Conservation (phyloP, 768 basidiomycete species). For the Paxillus rubicundulus region DNA sequence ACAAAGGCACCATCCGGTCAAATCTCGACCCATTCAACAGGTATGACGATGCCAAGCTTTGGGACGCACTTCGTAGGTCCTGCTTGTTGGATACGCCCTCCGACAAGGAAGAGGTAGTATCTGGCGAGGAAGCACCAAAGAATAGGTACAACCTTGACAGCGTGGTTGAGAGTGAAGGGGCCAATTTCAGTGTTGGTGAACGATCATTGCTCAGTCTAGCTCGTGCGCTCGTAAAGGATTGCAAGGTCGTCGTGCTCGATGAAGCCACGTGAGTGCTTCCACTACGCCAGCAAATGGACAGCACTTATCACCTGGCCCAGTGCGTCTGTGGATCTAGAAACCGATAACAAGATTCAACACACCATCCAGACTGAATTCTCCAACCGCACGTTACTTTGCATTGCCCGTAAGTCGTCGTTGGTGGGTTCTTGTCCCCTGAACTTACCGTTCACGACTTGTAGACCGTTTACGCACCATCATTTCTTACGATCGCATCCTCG, state of each 20-base stretch:
- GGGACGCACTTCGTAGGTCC: constrained; percentile 72
- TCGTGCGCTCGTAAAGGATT: constrained; percentile 50
- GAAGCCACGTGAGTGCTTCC: constrained; percentile 34
- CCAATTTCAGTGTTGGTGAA: constrained; percentile 47
- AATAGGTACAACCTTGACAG: constrained; percentile 50
- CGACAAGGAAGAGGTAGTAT: constrained; percentile 17
- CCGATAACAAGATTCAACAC: constrained; percentile 53
- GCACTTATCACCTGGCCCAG: constrained; percentile 33
- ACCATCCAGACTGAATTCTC: constrained; percentile 42
- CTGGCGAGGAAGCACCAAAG: constrained; percentile 14
- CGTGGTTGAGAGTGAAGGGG: constrained; percentile 51
- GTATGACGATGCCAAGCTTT: constrained; percentile 63
- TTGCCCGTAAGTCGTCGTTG: constrained; percentile 40
- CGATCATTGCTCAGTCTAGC: constrained; percentile 52
- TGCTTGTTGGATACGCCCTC: constrained; percentile 37
- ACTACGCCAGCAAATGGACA: neutral
- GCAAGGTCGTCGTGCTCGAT: constrained; percentile 49
- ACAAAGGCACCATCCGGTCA: constrained; percentile 54
- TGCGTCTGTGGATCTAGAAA: constrained; percentile 41
- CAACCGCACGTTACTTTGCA: constrained; percentile 51
- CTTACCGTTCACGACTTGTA: neutral
- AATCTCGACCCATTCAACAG: constrained; percentile 58
- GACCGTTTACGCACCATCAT: constrained; percentile 54
- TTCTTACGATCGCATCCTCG: constrained; percentile 65
- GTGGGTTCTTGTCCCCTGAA: neutral